phyloP scores from a whole-genome alignment of 1,139 yeast genomes.

The Yamadazyma diospyri region DNA sequence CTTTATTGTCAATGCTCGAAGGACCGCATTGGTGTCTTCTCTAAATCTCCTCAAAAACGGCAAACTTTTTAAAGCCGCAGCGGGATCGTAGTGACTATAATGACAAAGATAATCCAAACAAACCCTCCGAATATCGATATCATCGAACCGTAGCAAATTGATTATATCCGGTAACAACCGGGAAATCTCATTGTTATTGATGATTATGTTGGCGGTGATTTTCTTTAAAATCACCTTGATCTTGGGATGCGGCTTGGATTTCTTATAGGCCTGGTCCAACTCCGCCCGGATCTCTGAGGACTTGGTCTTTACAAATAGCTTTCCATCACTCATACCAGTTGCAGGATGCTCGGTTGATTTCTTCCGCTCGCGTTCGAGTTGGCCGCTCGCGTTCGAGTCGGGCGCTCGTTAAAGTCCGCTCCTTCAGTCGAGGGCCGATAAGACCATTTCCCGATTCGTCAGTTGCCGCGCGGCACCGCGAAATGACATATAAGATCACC shows the following conservation, averaged over 20 bases:
- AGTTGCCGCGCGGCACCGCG: constrained; percentile 10
- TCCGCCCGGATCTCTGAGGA: constrained; percentile 58
- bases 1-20: constrained; percentile 53
- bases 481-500: background rate
- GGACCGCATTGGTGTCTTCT: constrained; percentile 30
- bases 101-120: constrained; percentile 58
- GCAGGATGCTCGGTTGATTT: background rate
- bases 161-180: constrained; percentile 65
- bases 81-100: constrained; percentile 56
- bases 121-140: constrained; percentile 70
- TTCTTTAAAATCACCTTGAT: constrained; percentile 67
- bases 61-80: constrained; percentile 52
- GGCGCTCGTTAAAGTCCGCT: too few species aligned
- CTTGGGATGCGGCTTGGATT: constrained; percentile 45
- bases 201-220: constrained; percentile 76
- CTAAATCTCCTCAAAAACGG: constrained; percentile 54
- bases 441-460: constrained; percentile 6
- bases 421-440: too few species aligned
- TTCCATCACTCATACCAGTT: constrained; percentile 41
- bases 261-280: constrained; percentile 51
- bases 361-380: background rate
- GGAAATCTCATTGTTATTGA: constrained; percentile 78
- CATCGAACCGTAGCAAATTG: constrained; percentile 57
- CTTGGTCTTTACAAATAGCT: constrained; percentile 39
- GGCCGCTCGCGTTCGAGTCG: too few species aligned